Evolutionary conservation across 1,284 basidiomycete species (phyloP), one percentile per base, ranked within the genome.

Genomic region (Omphalotus olearius): DNA sequence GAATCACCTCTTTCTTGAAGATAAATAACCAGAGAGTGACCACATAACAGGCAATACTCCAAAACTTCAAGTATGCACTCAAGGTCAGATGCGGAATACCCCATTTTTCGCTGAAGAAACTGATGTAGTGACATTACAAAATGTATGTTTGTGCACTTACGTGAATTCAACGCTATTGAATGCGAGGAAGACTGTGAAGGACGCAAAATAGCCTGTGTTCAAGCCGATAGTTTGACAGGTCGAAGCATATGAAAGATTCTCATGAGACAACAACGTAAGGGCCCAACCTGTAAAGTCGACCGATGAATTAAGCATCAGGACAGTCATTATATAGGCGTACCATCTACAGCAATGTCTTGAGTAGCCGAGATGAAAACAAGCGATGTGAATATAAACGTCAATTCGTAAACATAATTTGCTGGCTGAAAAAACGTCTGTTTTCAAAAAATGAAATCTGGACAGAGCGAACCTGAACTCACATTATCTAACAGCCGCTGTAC

Each of bases 311-410:
- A 36, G 51, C 18, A 33, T 17, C 30, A 16, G 30, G 40, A 16
- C 17, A 36, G 33, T 44, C 16, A 30, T n/a, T 13, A 25, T n/a
- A 41, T 25, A 14, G 47, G 16, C 50, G 51, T 57, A 89, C 91
- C 96, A 64, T 99, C 96, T 16, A 99, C 96, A 44, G 96, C 96
- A 57, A 98, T 98, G 67, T 99, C 96, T 82, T 99, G 97, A 0
- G 97, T 99, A 5, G 97, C 97, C 14, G 97, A 96, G 59, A 99
- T 90, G 56, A 95, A 82, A 41, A 98, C 95, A 37, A 99, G 82
- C 6, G 84, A 80, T 14, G 94, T 94, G 64, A 98, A 99, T 38
- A 96, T 74, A 50, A 82, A 71, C 1, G 97, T 98, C 51, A 99
- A 75, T 60, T 88, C 82, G 47, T 76, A 68, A 44, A 99, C 79